Conservation (phyloP, 169 alveolate genomes). For the Theileria equi region DNA sequence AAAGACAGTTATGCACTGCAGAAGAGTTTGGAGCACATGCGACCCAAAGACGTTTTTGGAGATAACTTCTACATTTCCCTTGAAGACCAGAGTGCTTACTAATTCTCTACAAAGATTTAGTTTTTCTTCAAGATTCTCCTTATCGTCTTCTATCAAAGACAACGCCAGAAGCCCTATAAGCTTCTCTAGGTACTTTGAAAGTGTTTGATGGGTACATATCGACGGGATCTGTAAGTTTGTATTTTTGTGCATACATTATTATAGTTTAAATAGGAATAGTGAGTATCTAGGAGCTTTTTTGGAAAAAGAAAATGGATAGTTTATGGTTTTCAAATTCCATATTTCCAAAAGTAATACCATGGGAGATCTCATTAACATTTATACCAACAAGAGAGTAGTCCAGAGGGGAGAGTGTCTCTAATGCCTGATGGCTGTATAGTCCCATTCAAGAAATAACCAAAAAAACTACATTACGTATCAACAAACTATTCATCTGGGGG, state of each 20-base stretch:
- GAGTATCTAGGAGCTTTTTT: too few species aligned
- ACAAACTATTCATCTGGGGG: too few species aligned
- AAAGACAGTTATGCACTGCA: constrained; percentile 42
- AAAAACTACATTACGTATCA: too few species aligned
- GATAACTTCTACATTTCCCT: constrained; percentile 19
- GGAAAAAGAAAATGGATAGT: too few species aligned
- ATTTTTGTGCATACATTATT: not conserved
- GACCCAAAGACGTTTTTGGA: constrained; percentile 46
- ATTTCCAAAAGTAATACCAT: too few species aligned
- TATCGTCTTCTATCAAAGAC: constrained; percentile 45
- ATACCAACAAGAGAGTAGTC: too few species aligned
- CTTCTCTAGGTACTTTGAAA: constrained; percentile 40
- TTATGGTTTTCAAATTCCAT: too few species aligned
- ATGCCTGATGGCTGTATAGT: too few species aligned
- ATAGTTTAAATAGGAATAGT: not conserved
- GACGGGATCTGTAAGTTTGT: constrained; percentile 18
- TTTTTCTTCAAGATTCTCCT: constrained; percentile 29
- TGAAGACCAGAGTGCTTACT: constrained; percentile 9
- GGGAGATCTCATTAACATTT: too few species aligned
- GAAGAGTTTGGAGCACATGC: constrained; percentile 33
- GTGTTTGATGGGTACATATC: constrained; percentile 33
- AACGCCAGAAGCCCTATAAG: constrained; percentile 35
- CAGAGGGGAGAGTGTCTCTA: too few species aligned
- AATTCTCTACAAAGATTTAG: constrained; percentile 15
- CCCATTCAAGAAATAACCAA: too few species aligned